Percentiles rank a stretch among this genome's conserved stretches.
These are phyloP conservation scores for Pleurotus sapidus DNA, from an alignment of 768 basidiomycete genomes.

Conservation along the genomic window DNA sequence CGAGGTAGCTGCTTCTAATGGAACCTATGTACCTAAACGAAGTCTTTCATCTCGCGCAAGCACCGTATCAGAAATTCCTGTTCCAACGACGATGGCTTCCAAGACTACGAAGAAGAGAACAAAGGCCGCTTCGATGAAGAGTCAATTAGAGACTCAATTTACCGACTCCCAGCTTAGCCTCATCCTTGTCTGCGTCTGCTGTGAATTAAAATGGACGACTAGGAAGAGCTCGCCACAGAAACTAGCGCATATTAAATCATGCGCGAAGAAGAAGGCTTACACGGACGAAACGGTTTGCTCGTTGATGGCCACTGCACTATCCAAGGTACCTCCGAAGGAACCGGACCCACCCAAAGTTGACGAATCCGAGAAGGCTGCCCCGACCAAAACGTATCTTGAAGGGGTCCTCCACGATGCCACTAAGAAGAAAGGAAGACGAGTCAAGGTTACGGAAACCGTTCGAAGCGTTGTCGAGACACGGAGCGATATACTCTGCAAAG, in stretches of 20 bases:
- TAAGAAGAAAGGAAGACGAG: constrained; percentile 41
- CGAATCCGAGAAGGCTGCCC: neutral
- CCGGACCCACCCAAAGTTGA: constrained; percentile 18
- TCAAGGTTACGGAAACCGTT: constrained; percentile 38
- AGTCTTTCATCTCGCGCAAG: neutral
- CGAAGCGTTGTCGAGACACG: constrained; percentile 46
- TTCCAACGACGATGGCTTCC: constrained; percentile 3
- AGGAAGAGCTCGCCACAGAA: constrained; percentile 65
- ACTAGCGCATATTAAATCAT: constrained; percentile 60
- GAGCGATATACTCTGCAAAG: constrained; percentile 34
- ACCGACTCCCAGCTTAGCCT: constrained; percentile 43
- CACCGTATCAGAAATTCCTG: constrained; percentile 1
- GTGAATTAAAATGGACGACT: constrained; percentile 66
- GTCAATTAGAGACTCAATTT: constrained; percentile 30
- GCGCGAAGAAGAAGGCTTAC: constrained; percentile 59
- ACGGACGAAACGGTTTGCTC: constrained; percentile 51
- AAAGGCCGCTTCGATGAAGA: constrained; percentile 9
- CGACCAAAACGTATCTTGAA: constrained; percentile 47
- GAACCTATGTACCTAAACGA: constrained; percentile 6
- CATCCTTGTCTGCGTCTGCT: constrained; percentile 60
- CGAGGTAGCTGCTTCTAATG: no score
- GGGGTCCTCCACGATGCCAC: constrained; percentile 42
- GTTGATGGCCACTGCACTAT: constrained; percentile 50
- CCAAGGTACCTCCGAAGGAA: constrained; percentile 17
- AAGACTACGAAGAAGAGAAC: constrained; percentile 11